Evolutionary conservation across 768 basidiomycete species (phyloP), one percentile per base, ranked within the genome.

Genomic region (Lepiota venenata): DNA sequence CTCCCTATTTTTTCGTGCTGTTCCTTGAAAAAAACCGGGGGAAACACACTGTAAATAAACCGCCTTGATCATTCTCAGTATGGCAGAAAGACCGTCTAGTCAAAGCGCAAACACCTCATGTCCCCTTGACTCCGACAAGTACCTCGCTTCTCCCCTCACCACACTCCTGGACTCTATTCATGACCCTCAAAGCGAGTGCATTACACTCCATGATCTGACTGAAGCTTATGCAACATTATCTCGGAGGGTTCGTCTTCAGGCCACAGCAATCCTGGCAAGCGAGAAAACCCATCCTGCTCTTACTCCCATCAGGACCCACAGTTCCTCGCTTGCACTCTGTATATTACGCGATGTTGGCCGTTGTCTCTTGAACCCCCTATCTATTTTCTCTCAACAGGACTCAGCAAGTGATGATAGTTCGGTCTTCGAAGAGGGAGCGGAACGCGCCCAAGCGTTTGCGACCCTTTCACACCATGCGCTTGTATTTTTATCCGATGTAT

Each of bases 181-280:
- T n/a, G 70, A 76, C 21, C 62, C 64, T 1, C 66, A 69, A 6
- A 58, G 52, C 37, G 64, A 70, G 35, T 61, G 64, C 29, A 65
- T 80, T n/a, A 71, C 77, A 1, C 53, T 70, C 22, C 80, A 83
- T 59, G 83, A 84, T 64, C 67, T 87, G 55, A 68, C 76, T 38
- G 84, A 88, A 62, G 83, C 86, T 10, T 88, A 88, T 60, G 71
- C 67, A 58, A 70, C 74, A 0, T 71, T 88, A 40, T 74, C 76
- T 0, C 64, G 66, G 25, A 74, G 80, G 22, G 66, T 86, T 51
- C 71, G 71, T 11, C 56, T 64, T 10, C 62, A 66, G 29, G 60
- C 64, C 22, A 53, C 60, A 25, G 29, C 38, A 12, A 56, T 71
- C 16, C 25, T 65, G 16, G 55, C 42, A 9, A 42, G 36, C 3